Base-by-base conservation (phyloP, 805 yeast genomes). In the Yarrowia sp. region DNA sequence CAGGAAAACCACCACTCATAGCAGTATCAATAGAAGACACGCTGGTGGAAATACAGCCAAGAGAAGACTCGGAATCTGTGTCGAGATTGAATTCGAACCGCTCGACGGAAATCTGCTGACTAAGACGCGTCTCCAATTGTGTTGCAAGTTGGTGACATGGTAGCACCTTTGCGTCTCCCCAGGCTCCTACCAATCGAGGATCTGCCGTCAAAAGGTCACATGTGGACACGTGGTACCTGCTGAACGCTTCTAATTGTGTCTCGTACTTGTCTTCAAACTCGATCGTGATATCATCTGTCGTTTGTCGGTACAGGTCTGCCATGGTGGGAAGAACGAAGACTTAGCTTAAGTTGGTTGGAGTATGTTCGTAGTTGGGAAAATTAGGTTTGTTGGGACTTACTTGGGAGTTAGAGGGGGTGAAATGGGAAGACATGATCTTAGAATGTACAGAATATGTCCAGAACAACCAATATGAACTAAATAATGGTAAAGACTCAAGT, bases 1-100 rank as follows among this genome's bases (percentile, higher is more conserved):
- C 72, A 1, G 77, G 80, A 4, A 88, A 77, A 0, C 92, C 93
- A 3, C 86, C 87, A 41, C 79, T 77, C 5, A 88, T 71, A 0
- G 77, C 66, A 10, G 68, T 70, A 70, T 88, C 92, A 0, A 88
- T 67, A 5, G 67, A 69, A 0, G 71, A 72, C 70, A 82, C 85
- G 0, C 89, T 89, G 0, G 87, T 79, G 8, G 88, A 80, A 46
- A 71, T 66, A 35, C 32, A 11, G 24, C n/a, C 40, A 9, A 21
- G 11, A 0, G 35, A 8, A 11, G 21, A 14, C 4, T 44, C 32
- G 0, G 17, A 11, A 16, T 26, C 54, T 16, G 30, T 1, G 16
- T 14, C 48, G 30, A 24, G 19, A 40, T 22, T 35, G 19, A 49
- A 36, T 6, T 56, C 62, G 6, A 56, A 5, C 12, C 22, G 17